Conservation (phyloP, 148 eudicot species). For the Fagopyrum homotropicum region DNA sequence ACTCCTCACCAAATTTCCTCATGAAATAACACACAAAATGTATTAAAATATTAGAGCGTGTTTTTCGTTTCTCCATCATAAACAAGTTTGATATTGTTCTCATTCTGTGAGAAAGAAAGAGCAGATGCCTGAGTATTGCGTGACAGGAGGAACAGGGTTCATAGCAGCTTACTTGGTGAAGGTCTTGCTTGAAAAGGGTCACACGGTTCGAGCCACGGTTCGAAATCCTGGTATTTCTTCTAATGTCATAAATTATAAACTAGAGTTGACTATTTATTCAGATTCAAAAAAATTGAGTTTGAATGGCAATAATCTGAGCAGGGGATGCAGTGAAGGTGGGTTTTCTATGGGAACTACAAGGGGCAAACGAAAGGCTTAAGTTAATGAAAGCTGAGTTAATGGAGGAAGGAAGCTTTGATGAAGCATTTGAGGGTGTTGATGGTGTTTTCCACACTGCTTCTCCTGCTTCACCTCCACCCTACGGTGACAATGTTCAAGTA, state of each 20-base stretch:
- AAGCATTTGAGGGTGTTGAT: slow-evolving; percentile 62
- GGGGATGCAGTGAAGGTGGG: slow-evolving; percentile 61
- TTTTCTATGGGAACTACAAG: slow-evolving; percentile 62
- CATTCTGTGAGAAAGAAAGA: slow-evolving; percentile 8
- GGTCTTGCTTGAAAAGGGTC: slow-evolving; percentile 54
- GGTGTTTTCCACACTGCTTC: slow-evolving; percentile 91
- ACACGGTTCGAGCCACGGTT: slow-evolving; percentile 65
- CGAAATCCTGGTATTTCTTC: slow-evolving; percentile 60
- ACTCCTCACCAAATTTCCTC: no score
- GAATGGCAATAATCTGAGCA: slow-evolving; percentile 13
- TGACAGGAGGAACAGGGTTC: slow-evolving; percentile 89
- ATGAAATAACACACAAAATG: no score
- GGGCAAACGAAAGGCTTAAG: slow-evolving; percentile 77
- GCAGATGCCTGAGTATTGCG: slow-evolving; percentile 69
- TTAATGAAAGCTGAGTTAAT: slow-evolving; percentile 71
- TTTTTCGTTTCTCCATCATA: no score
- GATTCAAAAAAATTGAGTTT: no score
- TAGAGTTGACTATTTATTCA: no score
- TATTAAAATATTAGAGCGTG: no score
- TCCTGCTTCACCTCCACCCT: slow-evolving; percentile 51
- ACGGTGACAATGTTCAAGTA: slow-evolving; percentile 65
- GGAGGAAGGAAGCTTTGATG: slow-evolving; percentile 79
- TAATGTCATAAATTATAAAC: no score
- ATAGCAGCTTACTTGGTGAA: slow-evolving; percentile 69
- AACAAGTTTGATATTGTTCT: no score